phyloP scores from a whole-genome alignment of 2,329 filamentous ascomycete species.

The Fusarium pininemorale region DNA sequence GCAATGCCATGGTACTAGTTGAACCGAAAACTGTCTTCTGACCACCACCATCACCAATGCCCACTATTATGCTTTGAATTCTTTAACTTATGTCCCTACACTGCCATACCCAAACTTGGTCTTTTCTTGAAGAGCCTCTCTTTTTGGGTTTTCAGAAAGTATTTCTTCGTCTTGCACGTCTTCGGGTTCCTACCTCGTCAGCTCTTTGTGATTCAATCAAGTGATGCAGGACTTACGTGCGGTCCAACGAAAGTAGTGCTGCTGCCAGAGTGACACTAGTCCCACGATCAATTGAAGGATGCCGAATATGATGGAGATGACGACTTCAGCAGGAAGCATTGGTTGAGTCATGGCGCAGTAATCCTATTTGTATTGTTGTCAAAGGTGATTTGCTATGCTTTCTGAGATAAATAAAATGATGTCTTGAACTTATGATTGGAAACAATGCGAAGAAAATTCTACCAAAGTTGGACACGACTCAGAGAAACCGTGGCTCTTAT shows the following conservation, averaged over 20 bases:
- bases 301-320: not conserved
- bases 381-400: too few relatives aligned
- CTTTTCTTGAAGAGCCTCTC: fast-evolving
- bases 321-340: not conserved
- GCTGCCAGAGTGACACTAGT: not conserved
- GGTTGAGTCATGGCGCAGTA: not conserved
- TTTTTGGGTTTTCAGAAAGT: not conserved
- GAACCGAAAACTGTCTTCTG: not conserved
- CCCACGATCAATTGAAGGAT: not conserved
- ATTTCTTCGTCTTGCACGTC: not conserved
- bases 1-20: fast-evolving
- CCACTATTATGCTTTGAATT: not conserved
- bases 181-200: not conserved
- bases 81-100: too few relatives aligned
- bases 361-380: not conserved
- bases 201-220: fast-evolving
- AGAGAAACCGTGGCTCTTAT: fast-evolving
- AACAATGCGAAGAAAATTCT: fast-evolving
- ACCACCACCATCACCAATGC: not conserved
- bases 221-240: not conserved
- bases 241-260: not conserved
- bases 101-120: fast-evolving
- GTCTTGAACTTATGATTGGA: not conserved
- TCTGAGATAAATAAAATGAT: fast-evolving
- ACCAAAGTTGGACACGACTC: fast-evolving